phyloP scores from a whole-genome alignment of 306 rosid species.

The Alnus rubra region DNA sequence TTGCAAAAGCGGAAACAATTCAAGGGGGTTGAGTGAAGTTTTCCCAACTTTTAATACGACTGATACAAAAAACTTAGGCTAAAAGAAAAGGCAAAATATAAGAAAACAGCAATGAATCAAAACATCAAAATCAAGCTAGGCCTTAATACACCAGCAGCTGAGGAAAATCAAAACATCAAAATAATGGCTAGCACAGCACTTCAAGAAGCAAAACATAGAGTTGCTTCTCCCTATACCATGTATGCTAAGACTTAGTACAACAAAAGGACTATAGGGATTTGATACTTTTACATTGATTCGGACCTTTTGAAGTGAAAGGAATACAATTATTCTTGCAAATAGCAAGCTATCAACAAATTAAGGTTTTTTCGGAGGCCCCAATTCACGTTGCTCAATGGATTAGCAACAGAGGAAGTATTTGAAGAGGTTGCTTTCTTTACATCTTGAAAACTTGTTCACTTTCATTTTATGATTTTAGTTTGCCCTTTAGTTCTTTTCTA shows the following conservation, averaged over 20 bases:
- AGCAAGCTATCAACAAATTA: neutral
- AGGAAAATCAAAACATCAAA: neutral
- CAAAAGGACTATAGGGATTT: neutral
- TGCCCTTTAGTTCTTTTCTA: neutral
- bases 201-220: conserved; percentile 3
- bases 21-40: too few species aligned
- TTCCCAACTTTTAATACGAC: neutral
- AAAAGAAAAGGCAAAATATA: neutral
- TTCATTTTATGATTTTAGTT: neutral
- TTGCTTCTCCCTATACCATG: neutral
- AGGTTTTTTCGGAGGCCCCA: neutral
- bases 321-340: neutral
- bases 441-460: neutral
- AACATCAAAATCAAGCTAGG: neutral
- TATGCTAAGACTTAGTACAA: neutral
- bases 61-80: neutral
- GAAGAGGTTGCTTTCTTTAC: neutral
- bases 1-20: too few species aligned
- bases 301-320: neutral
- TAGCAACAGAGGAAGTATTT: neutral
- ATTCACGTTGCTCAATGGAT: neutral
- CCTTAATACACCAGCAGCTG: neutral
- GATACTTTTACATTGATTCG: neutral
- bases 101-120: neutral
- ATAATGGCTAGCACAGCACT: neutral